Conservation (phyloP, 495 filamentous ascomycete genomes). For the Penicillium steckii region DNA sequence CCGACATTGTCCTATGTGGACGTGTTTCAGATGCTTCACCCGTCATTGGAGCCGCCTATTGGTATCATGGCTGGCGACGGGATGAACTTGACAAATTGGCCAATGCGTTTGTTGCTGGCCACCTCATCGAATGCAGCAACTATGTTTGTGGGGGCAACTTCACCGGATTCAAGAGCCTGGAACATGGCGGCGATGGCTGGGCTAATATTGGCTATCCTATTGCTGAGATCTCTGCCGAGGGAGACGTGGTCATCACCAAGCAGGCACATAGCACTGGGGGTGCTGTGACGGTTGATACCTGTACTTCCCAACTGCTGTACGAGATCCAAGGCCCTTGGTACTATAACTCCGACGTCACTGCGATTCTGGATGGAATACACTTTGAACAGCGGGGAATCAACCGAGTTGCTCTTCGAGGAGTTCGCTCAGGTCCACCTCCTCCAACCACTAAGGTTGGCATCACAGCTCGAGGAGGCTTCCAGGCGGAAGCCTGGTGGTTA, state of each 20-base stretch:
- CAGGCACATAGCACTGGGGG: constrained; percentile 35
- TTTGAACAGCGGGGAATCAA: constrained; percentile 46
- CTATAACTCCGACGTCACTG: constrained; percentile 57
- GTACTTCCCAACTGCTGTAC: constrained; percentile 55
- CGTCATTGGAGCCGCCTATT: constrained; percentile 51
- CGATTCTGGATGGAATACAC: constrained; percentile 46
- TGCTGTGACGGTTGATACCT: constrained; percentile 47
- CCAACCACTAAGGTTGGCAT: constrained; percentile 58
- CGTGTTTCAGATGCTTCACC: constrained; percentile 56
- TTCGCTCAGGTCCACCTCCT: constrained; percentile 41
- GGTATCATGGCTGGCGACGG: constrained; percentile 45
- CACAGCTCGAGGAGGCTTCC: constrained; percentile 47
- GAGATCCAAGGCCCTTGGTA: constrained; percentile 61
- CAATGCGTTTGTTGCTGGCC: constrained; percentile 51
- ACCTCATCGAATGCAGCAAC: constrained; percentile 55
- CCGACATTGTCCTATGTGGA: constrained; percentile 58
- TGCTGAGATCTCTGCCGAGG: constrained; percentile 53
- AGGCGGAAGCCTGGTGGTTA: constrained; percentile 44
- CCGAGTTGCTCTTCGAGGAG: constrained; percentile 28
- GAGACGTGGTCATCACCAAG: constrained; percentile 47
- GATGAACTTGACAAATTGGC: constrained; percentile 49
- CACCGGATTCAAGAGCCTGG: constrained; percentile 51
- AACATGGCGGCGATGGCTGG: constrained; percentile 36
- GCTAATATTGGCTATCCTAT: constrained; percentile 56
- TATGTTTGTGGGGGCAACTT: constrained; percentile 60